phyloP scores from a whole-genome alignment of 2,329 filamentous ascomycete genomes.

The Coleophoma crateriformis region DNA sequence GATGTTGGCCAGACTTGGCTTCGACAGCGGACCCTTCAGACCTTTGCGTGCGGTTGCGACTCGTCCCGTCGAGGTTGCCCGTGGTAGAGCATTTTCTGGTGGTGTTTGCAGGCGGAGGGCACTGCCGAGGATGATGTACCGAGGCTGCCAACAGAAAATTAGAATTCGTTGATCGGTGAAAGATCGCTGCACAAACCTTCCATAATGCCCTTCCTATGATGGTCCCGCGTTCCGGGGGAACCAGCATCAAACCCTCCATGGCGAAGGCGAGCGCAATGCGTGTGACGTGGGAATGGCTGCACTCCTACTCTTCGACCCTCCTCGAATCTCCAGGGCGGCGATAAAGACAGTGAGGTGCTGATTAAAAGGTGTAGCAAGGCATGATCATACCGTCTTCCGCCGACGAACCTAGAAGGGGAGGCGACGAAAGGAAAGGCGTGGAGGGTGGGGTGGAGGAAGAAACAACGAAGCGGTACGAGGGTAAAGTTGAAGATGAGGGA shows the following conservation, averaged over 20 bases:
- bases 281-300: background rate
- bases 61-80: constrained; percentile 3
- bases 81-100: constrained; percentile 39
- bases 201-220: constrained; percentile 46
- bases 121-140: constrained; percentile 54
- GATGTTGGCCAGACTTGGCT: constrained; percentile 22
- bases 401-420: background rate
- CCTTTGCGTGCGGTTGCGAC: constrained; percentile 11
- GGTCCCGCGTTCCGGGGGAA: constrained; percentile 45
- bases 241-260: constrained; percentile 45
- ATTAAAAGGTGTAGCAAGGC: background rate
- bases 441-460: background rate
- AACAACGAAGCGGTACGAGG: background rate
- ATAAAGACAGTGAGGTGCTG: background rate
- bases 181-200: constrained; percentile 36
- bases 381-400: background rate
- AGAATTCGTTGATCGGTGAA: background rate
- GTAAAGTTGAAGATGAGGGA: background rate
- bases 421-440: background rate
- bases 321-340: background rate
- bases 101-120: constrained; percentile 32
- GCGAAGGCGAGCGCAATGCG: background rate
- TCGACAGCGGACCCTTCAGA: constrained; percentile 16
- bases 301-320: background rate
- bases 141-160: constrained; percentile 35